Base-by-base conservation (phyloP, 2,329 filamentous ascomycete genomes). In the Penicillium sp. region DNA sequence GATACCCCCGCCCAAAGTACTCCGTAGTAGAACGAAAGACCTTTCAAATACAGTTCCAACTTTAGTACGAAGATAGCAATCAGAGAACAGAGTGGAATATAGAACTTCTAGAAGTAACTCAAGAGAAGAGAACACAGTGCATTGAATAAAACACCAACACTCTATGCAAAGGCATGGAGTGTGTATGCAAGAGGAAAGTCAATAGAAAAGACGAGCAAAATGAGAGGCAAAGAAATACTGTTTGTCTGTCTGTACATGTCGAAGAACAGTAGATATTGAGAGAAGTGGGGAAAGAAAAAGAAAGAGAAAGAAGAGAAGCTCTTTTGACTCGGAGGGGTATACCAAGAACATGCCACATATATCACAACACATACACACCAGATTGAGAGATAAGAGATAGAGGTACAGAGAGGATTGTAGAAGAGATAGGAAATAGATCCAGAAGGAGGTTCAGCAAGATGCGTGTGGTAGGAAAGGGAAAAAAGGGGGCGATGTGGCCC, bases 291-390 rank as follows among this genome's bases (percentile, higher is more conserved):
- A 54, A 59, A 55, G 42, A 38, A 38, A 22, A 50, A 55, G 43
- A 49, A 37, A 48, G 26, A 49, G 31, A 5, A 31, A 31, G 51
- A 57, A 50, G 35, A 41, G 26, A 51, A 53, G 49, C 49, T 51
- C 61, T 66, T 63, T 62, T 61, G 61, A 62, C 56, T 59, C 58
- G 47, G 56, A 57, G 61, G 63, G 63, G 63, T 66, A 66, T 66
- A 66, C 61, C 61, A 65, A 50, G 46, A 64, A 65, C 63, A 65
- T 62, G 61, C 58, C 63, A 65, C 63, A 61, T 60, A 58, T 56
- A 64, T 60, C 60, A 63, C 61, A 50, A 56, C 56, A 59, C 60
- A 56, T 53, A 59, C 51, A 25, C 36, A 41, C 28, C 38, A 53
- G 43, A 50, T 22, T 43, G 55, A 49, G 55, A 57, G 30, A 48